Conservation (phyloP, 169 alveolate species). For the Plasmodium malariae region DNA sequence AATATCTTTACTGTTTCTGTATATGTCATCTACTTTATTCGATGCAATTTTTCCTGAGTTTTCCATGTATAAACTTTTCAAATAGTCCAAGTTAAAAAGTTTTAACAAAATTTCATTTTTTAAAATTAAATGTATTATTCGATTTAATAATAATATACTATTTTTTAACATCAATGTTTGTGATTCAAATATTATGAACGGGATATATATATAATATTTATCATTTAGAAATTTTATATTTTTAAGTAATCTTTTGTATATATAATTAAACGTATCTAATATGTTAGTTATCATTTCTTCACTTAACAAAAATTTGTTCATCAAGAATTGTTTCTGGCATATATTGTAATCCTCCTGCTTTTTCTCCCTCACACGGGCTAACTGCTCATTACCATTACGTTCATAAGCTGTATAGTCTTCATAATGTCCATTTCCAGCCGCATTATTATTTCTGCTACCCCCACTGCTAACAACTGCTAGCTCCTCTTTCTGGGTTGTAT, state of each 20-base stretch:
- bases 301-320: conserved; percentile 29
- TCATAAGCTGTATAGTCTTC: too few relatives aligned
- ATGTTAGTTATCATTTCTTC: conserved; percentile 6
- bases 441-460: too few relatives aligned
- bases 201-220: conserved; percentile 66
- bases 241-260: conserved; percentile 24
- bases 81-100: conserved; percentile 23
- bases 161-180: conserved; percentile 44
- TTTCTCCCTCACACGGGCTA: too few relatives aligned
- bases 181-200: conserved; percentile 60
- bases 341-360: not conserved
- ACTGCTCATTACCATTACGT: too few relatives aligned
- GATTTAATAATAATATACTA: conserved; percentile 35
- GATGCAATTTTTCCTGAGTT: not conserved
- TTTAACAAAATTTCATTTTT: conserved; percentile 13
- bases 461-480: too few relatives aligned
- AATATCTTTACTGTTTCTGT: conserved; percentile 5
- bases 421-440: too few relatives aligned
- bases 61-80: not conserved
- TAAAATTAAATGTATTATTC: conserved; percentile 20
- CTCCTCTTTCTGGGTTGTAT: too few relatives aligned
- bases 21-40: not conserved
- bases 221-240: conserved; percentile 42
- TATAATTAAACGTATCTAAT: conserved; percentile 30
- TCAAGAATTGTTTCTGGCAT: not conserved